Conservation (phyloP, 1,284 basidiomycete species). For the Vanrija humicola region DNA sequence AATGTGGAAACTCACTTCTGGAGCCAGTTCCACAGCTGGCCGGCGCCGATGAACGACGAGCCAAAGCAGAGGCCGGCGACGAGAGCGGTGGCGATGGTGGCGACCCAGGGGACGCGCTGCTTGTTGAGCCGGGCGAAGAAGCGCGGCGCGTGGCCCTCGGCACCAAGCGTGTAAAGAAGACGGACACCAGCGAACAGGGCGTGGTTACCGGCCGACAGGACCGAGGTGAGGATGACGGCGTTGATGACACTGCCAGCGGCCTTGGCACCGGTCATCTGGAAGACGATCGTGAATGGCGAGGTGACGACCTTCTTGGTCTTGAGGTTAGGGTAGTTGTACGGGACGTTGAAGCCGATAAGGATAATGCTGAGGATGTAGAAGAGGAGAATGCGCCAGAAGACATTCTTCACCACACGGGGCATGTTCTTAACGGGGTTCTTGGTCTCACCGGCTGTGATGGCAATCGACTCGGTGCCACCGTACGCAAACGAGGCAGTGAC, state of each 20-base stretch:
- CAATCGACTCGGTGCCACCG: constrained; percentile 42
- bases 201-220: constrained; percentile 56
- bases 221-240: constrained; percentile 58
- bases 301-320: constrained; percentile 59
- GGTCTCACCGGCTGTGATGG: constrained; percentile 50
- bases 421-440: constrained; percentile 69
- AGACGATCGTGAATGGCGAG: constrained; percentile 74
- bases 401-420: constrained; percentile 67
- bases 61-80: constrained; percentile 56
- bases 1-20: constrained; percentile 8
- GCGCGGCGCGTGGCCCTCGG: constrained; percentile 51
- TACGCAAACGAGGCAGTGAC: constrained; percentile 26
- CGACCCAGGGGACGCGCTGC: constrained; percentile 69
- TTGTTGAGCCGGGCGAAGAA: constrained; percentile 62
- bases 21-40: constrained; percentile 14
- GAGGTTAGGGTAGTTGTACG: constrained; percentile 63
- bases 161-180: constrained; percentile 54
- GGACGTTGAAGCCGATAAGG: constrained; percentile 72
- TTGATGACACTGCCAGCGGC: constrained; percentile 62
- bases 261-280: constrained; percentile 65
- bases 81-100: constrained; percentile 48
- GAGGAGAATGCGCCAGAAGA: constrained; percentile 67
- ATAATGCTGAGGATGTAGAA: constrained; percentile 57
- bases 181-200: constrained; percentile 57
- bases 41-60: constrained; percentile 53